Evolutionary conservation across 2,329 filamentous ascomycete genomes (phyloP), one percentile per base, ranked within the genome.

Genomic region (Pseudogymnoascus sp.): DNA sequence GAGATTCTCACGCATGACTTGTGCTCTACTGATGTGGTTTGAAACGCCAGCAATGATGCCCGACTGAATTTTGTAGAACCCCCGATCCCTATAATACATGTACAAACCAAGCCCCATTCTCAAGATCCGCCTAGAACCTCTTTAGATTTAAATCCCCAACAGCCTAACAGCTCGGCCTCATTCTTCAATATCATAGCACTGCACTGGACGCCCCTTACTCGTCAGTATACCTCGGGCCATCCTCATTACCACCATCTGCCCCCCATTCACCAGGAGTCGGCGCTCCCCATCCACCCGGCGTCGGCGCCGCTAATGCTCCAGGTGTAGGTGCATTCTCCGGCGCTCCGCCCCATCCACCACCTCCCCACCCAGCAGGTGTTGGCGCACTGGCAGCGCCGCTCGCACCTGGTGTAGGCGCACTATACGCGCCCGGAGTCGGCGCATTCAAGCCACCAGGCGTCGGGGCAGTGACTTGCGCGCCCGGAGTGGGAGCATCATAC

Each of bases 401-500:
- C 0, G 85, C 87, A 25, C 84, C 87, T 0, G 89, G 89, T 0
- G 89, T 92, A 0, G 88, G 88, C 14, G 88, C 89, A 7, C 80
- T 85, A 67, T 85, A 85, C 5, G 84, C 87, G 2, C 87, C 88
- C 0, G 88, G 89, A 0, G 89, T 92, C 0, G 89, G 89, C 3
- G 89, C 89, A 68, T 83, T 85, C 70, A 87, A 74, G 0, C 82
- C 83, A 55, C 81, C 84, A 0, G 85, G 85, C 5, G 84, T 88
- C 4, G 85, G 84, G 6, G 85, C 85, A 5, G 77, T 67, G n/a
- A 85, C 76, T 11, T 78, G 79, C 6, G 78, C 83, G 16, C 84
- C 85, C 0, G 87, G 87, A 0, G 87, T 89, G 2, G 87, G 88
- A 3, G 87, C 88, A 68, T 93, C 90, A 68, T 89, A 91, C 0